Evolutionary conservation across 2,329 filamentous ascomycete species (phyloP), one percentile per base, ranked within the genome.

Genomic region (Botrytis medusae): DNA sequence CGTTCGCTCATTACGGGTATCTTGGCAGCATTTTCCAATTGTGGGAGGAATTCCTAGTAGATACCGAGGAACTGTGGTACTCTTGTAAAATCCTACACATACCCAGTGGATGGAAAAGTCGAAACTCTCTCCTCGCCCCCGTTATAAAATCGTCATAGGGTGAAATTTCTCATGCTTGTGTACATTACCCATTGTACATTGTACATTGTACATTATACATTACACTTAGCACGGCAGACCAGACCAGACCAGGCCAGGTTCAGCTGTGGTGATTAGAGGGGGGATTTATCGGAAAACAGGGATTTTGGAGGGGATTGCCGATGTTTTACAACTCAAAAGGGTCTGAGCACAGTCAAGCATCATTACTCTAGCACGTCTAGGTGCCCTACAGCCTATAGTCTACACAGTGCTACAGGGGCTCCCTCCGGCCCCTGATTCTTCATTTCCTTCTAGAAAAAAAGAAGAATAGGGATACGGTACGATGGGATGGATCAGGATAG

Each of bases 211-310:
- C 7, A 34, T 34, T 7, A n/a, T n/a, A 34, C 57, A 60, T 48
- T 48, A 48, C 46, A 10, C 46, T 25, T 51, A 10, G 46, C 46
- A 51, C 46, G 12, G 14, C 51, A 57, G 14, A 29, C n/a, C n/a
- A 57, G 16, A 18, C 16, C 42, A 44, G 14, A 32, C 61, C 40
- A 42, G 40, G 14, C 48, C 63, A 37, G 63, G 44, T 67, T 67
- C 32, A 67, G 44, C 22, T 40, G 12, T 37, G 9, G 63, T 51
- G 22, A n/a, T 46, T 29, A 32, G 25, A 67, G 18, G 64, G 54
- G 64, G 46, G 54, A 67, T 54, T 54, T 67, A 12, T 54, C 64
- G 64, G 64, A 54, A 67, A 48, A 67, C 64, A 54, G 46, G 64
- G 64, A 29, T 67, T 29, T 54, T 4, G 14, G 32, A 48, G 63